These are phyloP conservation scores for Hevea brasiliensis DNA, from an alignment of 345 rosid genomes.

Conservation along the genomic window DNA sequence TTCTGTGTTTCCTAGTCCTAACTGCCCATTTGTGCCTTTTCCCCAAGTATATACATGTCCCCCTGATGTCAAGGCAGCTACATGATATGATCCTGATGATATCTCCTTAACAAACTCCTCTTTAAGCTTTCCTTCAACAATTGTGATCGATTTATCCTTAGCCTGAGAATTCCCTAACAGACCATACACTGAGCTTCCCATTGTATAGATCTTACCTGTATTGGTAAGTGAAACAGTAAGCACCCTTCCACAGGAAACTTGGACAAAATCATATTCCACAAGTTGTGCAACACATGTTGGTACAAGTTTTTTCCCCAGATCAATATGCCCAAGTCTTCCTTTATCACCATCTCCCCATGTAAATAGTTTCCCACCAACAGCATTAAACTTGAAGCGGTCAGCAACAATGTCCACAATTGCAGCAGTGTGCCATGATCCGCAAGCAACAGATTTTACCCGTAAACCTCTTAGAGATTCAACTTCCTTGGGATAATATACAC, in stretches of 20 bases:
- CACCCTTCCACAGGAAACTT: conserved; percentile 73
- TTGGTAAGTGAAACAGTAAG: conserved; percentile 60
- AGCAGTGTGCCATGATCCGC: conserved; percentile 87
- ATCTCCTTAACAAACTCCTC: conserved; percentile 58
- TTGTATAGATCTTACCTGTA: conserved; percentile 61
- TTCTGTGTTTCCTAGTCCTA: conserved; percentile 60
- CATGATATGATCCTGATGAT: conserved; percentile 69
- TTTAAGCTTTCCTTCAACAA: conserved; percentile 59
- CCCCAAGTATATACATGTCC: conserved; percentile 86
- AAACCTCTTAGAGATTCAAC: conserved; percentile 58
- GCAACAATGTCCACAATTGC: conserved; percentile 53
- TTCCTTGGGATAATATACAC: conserved; percentile 58
- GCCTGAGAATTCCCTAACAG: conserved; percentile 73
- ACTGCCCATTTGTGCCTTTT: conserved; percentile 63
- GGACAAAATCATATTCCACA: conserved; percentile 54
- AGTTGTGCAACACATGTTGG: conserved; percentile 65
- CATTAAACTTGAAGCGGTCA: conserved; percentile 38
- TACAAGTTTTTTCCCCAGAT: conserved; percentile 48
- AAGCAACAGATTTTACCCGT: conserved; percentile 53
- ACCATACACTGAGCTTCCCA: conserved; percentile 75
- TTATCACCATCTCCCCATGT: conserved; percentile 94
- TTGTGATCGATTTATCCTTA: conserved; percentile 51
- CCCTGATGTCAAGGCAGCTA: conserved; percentile 53
- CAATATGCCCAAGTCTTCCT: conserved; percentile 71
- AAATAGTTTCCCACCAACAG: conserved; percentile 57